Base-by-base conservation (phyloP, 2,329 filamentous ascomycete species). In the Chrysosphaeria jannelii region DNA sequence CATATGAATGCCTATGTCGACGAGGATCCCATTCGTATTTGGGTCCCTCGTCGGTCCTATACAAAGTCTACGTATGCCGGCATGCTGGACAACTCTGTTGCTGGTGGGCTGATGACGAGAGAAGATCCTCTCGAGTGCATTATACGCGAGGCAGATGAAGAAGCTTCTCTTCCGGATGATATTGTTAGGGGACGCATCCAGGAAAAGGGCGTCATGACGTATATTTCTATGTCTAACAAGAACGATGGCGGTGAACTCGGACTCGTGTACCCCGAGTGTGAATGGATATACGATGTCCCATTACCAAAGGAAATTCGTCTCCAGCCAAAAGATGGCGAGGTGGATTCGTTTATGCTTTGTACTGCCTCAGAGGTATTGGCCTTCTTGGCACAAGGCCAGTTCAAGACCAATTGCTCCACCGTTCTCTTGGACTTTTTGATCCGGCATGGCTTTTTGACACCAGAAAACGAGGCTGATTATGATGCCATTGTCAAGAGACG, bases 21-120 rank as follows among this genome's bases (percentile, higher is more conserved):
- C 5, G 43, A 41, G 47, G 53, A 19, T 41, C 7, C 7, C 16
- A 42, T 54, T 24, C 67, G 65, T 36, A 52, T 97, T 19, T 93
- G 85, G 81, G 60, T 89, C 2, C 72, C 85, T 4, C 57, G 66
- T 21, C 57, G 85, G 7, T 60, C 78, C 8, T 51, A 50, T 23
- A 58, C 51, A 28, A 97, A 93, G 50, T 62, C 72, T 33, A 91
- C 78, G 0, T 97, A 81, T 38, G 68, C 70, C 0, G 58, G 70
- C n/a, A 79, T 91, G 57, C 51, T 97, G 32, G 85, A 97, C 43
- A 97, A 93, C 42, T 78, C 78, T 2, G 85, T 89, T 5, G 85
- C 79, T 0, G 58, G 58, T n/a, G 58, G 76, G 0, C 65, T 93
- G 33, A 65, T 69, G 40, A 72, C 74, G 1, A 70, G 67, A 9